These are phyloP conservation scores for Lepidium aucheri DNA, from an alignment of 345 rosid species.

Conservation along the genomic window DNA sequence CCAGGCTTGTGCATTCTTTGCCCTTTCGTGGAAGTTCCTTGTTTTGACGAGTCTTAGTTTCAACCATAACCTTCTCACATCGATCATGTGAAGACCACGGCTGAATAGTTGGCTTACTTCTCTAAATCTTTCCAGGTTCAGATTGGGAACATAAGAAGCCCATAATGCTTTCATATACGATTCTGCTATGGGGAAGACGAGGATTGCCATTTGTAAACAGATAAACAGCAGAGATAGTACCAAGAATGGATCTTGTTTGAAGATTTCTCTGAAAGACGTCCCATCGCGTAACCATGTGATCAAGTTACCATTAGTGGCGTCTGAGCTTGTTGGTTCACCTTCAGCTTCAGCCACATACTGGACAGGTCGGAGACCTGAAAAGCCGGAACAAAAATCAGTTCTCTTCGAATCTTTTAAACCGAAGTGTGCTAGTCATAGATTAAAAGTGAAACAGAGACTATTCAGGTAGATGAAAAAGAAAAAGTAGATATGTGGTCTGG, in stretches of 20 bases:
- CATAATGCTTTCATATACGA: constrained; percentile 54
- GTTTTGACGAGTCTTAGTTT: constrained; percentile 64
- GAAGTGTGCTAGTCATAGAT: background rate
- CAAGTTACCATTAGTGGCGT: background rate
- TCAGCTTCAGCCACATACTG: constrained; percentile 37
- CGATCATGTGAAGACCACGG: constrained; percentile 60
- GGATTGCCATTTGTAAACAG: constrained; percentile 39
- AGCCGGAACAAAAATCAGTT: background rate
- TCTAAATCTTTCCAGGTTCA: constrained; percentile 79
- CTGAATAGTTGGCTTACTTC: constrained; percentile 72
- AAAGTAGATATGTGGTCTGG: background rate
- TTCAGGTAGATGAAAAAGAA: background rate
- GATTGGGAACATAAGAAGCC: constrained; percentile 44
- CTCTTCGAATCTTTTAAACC: background rate
- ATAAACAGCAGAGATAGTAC: constrained; percentile 45
- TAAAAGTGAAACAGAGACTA: background rate
- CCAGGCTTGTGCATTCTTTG: constrained; percentile 80
- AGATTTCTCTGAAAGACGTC: constrained; percentile 33
- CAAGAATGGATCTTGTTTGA: constrained; percentile 55
- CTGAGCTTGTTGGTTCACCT: constrained; percentile 27
- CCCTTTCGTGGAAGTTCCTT: constrained; percentile 67
- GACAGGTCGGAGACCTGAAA: constrained; percentile 38
- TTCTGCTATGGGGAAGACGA: constrained; percentile 36
- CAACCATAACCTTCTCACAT: constrained; percentile 78
- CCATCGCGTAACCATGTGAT: constrained; percentile 30